Evolutionary conservation across 495 filamentous ascomycete genomes (phyloP).

Genomic region (Penicillium salamii): DNA sequence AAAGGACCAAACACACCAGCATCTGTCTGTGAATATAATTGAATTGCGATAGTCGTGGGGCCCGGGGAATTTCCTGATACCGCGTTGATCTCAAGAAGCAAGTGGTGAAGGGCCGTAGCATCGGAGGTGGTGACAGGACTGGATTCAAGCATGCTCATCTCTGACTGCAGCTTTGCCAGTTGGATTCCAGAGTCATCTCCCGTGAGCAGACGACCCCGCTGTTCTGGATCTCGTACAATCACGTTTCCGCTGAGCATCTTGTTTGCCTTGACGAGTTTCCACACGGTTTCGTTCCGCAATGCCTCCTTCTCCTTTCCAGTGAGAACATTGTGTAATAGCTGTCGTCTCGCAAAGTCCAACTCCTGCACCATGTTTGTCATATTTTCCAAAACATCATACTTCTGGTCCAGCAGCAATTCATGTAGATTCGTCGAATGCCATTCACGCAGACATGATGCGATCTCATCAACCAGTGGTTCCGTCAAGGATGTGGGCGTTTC

Average conservation of each 20-base stretch:
- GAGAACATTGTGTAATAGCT: slow-evolving; percentile 89
- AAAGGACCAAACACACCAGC: slow-evolving; percentile 61
- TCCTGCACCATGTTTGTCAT: slow-evolving; percentile 74
- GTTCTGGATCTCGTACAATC: slow-evolving; percentile 84
- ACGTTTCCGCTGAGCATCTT: slow-evolving; percentile 88
- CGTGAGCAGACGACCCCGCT: slow-evolving; percentile 81
- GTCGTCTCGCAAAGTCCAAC: slow-evolving; percentile 78
- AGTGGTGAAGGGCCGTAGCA: slow-evolving; percentile 71
- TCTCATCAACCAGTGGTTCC: slow-evolving; percentile 95
- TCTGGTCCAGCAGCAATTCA: slow-evolving; percentile 78
- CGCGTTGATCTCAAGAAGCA: slow-evolving; percentile 78
- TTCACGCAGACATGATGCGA: slow-evolving; percentile 91
- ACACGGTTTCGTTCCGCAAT: slow-evolving; percentile 82
- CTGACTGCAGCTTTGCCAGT: slow-evolving; percentile 84
- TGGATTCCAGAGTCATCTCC: slow-evolving; percentile 92
- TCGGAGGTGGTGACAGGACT: slow-evolving; percentile 66
- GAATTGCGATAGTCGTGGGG: slow-evolving; percentile 72
- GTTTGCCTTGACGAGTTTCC: slow-evolving; percentile 91
- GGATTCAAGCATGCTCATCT: slow-evolving; percentile 90
- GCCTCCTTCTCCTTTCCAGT: slow-evolving; percentile 75
- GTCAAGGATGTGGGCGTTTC: slow-evolving; percentile 85
- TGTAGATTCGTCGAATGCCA: slow-evolving; percentile 98
- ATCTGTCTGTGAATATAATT: slow-evolving; percentile 68
- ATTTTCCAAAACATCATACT: slow-evolving; percentile 77
- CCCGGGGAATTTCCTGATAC: slow-evolving; percentile 70